These are phyloP conservation scores for Penicillium arizonense DNA, from an alignment of 495 filamentous ascomycete genomes.

Conservation along the genomic window DNA sequence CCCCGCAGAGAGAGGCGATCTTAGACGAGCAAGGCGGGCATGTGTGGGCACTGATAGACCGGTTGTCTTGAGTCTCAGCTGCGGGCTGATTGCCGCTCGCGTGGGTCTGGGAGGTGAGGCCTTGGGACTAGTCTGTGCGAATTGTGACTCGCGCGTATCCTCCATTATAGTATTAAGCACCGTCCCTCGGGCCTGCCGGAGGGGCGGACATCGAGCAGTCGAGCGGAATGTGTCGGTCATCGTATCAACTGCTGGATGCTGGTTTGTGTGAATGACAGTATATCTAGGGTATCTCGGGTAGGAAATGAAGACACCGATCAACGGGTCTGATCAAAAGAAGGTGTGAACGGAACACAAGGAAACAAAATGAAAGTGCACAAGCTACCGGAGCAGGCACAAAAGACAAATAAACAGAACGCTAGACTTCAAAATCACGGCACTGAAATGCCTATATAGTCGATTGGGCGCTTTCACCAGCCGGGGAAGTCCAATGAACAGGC, in stretches of 20 bases:
- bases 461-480: slow-evolving; percentile 12
- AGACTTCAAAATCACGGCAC: slow-evolving; percentile 12
- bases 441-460: slow-evolving; percentile 23
- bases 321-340: slow-evolving; percentile 28
- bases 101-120: slow-evolving; percentile 6
- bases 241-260: slow-evolving; percentile 28
- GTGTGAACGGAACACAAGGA: slow-evolving; percentile 16
- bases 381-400: slow-evolving; percentile 10
- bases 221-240: slow-evolving; percentile 63
- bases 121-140: slow-evolving; percentile 14
- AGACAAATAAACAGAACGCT: slow-evolving; percentile 25
- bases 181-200: slow-evolving; percentile 69
- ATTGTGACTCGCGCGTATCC: slow-evolving; percentile 49
- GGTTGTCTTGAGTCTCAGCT: slow-evolving; percentile 38
- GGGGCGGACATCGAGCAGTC: slow-evolving; percentile 54
- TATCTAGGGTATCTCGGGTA: slow-evolving; percentile 40
- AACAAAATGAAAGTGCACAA: slow-evolving; percentile 16
- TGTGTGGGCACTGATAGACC: slow-evolving; percentile 31
- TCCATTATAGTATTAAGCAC: slow-evolving; percentile 87
- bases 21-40: slow-evolving; percentile 28
- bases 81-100: slow-evolving; percentile 23
- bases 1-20: slow-evolving; percentile 38
- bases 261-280: slow-evolving; percentile 16
- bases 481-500: slow-evolving; percentile 10
- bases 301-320: slow-evolving; percentile 42